phyloP scores from a whole-genome alignment of 257 asterid genomes.

The Gentiana macrophylla region DNA sequence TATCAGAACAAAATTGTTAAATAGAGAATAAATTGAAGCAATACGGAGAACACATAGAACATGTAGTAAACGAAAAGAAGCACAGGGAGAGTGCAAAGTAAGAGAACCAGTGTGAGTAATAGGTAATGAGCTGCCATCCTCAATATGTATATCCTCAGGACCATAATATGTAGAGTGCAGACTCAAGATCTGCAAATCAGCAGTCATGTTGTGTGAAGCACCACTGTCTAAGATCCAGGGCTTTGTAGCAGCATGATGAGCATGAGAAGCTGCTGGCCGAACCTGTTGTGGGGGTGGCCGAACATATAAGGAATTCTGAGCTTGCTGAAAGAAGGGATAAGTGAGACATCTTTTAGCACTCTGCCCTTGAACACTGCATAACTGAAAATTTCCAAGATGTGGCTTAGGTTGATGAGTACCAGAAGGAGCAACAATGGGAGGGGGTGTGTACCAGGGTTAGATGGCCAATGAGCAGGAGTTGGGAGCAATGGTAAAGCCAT shows the following conservation, averaged over 20 bases:
- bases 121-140: not conserved
- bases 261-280: not conserved
- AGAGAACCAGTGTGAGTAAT: not conserved
- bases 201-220: not conserved
- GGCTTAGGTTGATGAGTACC: not conserved
- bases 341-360: not conserved
- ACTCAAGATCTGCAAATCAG: not conserved
- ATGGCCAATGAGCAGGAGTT: too few species aligned
- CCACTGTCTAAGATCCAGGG: constrained; percentile 7
- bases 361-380: not conserved
- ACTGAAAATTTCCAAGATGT: not conserved
- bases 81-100: not conserved
- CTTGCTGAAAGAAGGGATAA: not conserved
- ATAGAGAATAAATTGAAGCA: not conserved
- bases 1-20: not conserved
- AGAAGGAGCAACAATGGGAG: too few species aligned
- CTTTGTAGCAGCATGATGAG: not conserved
- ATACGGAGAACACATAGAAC: constrained; percentile 2
- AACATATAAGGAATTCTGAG: too few species aligned
- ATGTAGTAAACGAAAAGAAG: not conserved
- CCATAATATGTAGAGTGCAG: not conserved
- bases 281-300: not conserved
- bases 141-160: not conserved
- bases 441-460: too few species aligned
- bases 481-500: too few species aligned